phyloP scores from a whole-genome alignment of 2,329 filamentous ascomycete species.

The Penicillium sp. region DNA sequence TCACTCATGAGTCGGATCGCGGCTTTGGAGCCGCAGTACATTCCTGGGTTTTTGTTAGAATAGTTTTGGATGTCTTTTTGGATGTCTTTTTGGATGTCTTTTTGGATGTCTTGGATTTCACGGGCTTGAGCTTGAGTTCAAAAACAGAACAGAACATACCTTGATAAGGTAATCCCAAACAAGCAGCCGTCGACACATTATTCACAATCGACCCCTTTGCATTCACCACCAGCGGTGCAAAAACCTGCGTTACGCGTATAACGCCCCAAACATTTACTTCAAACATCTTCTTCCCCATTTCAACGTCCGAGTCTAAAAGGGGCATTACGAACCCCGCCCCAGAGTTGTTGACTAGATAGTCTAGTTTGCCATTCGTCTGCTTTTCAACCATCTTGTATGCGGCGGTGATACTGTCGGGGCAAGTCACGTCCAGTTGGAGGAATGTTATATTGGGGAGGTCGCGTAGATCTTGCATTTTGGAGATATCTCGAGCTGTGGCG shows the following conservation, averaged over 20 bases:
- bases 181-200: conserved; percentile 32
- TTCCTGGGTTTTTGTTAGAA: too few relatives aligned
- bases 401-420: conserved; percentile 37
- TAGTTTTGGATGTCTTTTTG: too few relatives aligned
- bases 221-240: not conserved
- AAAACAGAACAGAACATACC: too few relatives aligned
- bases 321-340: conserved; percentile 45
- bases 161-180: conserved; percentile 38
- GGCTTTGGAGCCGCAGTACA: conserved; percentile 35
- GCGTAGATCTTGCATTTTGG: conserved; percentile 40
- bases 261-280: conserved; percentile 3
- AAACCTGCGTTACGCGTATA: not conserved
- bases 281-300: not conserved
- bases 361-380: conserved; percentile 43
- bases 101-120: not conserved
- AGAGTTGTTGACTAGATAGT: conserved; percentile 55
- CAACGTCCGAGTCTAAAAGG: conserved; percentile 42
- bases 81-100: too few relatives aligned
- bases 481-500: conserved; percentile 43
- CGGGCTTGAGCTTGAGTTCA: too few relatives aligned
- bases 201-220: conserved; percentile 22
- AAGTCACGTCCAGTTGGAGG: conserved; percentile 42
- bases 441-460: conserved; percentile 34
- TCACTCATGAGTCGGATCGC: conserved; percentile 31
- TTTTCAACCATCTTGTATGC: conserved; percentile 31